A percentile compares a stretch with the other conserved stretches of the same genome.
Evolutionary conservation across 306 rosid species (phyloP).

Genomic region (Quercus robur): DNA sequence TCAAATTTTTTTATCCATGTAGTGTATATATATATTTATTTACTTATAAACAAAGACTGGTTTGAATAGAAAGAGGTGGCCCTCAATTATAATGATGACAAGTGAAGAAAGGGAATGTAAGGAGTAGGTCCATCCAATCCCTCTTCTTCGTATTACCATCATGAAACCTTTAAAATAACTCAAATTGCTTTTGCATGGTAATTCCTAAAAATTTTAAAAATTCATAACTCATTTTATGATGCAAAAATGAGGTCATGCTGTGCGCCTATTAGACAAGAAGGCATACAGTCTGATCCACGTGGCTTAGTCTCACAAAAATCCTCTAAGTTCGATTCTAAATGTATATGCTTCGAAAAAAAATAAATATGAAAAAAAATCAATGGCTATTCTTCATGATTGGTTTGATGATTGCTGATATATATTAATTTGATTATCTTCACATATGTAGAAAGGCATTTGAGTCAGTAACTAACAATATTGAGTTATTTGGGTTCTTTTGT

Average conservation of each 20-base stretch:
- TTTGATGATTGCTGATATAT: not conserved
- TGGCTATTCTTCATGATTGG: not conserved
- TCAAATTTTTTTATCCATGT: not conserved
- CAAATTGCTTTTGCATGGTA: constrained; percentile 11
- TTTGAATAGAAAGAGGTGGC: constrained; percentile 25
- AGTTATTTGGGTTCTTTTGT: too few relatives aligned
- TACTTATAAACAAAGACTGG: not conserved
- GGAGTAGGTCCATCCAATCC: constrained; percentile 49
- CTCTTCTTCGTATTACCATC: constrained; percentile 36
- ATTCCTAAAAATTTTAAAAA: not conserved
- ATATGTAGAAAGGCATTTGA: not conserved
- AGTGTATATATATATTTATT: too few relatives aligned
- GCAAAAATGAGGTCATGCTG: constrained; percentile 55
- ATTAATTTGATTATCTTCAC: not conserved
- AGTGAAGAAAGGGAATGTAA: constrained; percentile 30
- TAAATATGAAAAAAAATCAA: not conserved
- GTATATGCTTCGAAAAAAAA: not conserved
- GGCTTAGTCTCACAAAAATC: not conserved
- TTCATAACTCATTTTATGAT: constrained; percentile 27
- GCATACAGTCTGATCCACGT: constrained; percentile 13
- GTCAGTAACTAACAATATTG: not conserved
- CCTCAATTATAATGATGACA: constrained; percentile 36
- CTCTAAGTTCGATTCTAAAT: not conserved
- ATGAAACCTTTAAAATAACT: constrained; percentile 24
- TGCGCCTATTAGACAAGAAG: constrained; percentile 15